Conservation (phyloP, 176 grass and related monocot species). For the Triticum urartu region DNA sequence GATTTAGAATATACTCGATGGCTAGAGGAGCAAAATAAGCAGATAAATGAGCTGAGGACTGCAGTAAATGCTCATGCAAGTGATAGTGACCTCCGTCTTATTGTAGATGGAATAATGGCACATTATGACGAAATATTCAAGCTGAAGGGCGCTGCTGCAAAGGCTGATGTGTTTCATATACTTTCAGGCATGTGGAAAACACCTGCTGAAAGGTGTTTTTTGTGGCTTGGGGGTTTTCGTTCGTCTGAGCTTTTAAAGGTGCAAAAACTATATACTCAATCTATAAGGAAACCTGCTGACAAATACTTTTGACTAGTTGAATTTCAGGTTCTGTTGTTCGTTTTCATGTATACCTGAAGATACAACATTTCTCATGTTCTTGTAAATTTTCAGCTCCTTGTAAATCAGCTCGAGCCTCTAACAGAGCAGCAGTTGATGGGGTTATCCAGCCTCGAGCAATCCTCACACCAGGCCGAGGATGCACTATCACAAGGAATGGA, state of each 20-base stretch:
- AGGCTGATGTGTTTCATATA: slow-evolving; percentile 95
- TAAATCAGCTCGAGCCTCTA: slow-evolving; percentile 88
- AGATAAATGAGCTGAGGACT: slow-evolving; percentile 88
- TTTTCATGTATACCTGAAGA: slow-evolving; percentile 28
- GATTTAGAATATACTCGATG: slow-evolving; percentile 89
- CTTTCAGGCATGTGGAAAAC: slow-evolving; percentile 99
- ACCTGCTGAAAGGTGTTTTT: slow-evolving; percentile 92
- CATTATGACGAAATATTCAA: slow-evolving; percentile 96
- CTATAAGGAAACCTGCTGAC: slow-evolving; percentile 16
- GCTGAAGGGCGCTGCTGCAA: slow-evolving; percentile 75
- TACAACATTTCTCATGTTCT: slow-evolving; percentile 5
- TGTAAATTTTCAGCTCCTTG: slow-evolving; percentile 58
- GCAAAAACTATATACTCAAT: slow-evolving; percentile 20
- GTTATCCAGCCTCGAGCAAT: slow-evolving; percentile 79
- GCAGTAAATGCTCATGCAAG: slow-evolving; percentile 94
- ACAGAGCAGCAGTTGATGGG: slow-evolving; percentile 81
- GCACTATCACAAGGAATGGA: slow-evolving; percentile 98
- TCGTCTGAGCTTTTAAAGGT: slow-evolving; percentile 94
- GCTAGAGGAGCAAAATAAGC: slow-evolving; percentile 90
- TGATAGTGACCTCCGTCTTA: slow-evolving; percentile 72
- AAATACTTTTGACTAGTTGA: not conserved
- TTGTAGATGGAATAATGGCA: slow-evolving; percentile 76
- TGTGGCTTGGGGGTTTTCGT: slow-evolving; percentile 94
- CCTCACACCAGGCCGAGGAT: slow-evolving; percentile 95
- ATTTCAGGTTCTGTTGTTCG: not conserved